Evolutionary conservation across 2,329 filamentous ascomycete genomes (phyloP).

Genomic region (Tympanopsis confertula): DNA sequence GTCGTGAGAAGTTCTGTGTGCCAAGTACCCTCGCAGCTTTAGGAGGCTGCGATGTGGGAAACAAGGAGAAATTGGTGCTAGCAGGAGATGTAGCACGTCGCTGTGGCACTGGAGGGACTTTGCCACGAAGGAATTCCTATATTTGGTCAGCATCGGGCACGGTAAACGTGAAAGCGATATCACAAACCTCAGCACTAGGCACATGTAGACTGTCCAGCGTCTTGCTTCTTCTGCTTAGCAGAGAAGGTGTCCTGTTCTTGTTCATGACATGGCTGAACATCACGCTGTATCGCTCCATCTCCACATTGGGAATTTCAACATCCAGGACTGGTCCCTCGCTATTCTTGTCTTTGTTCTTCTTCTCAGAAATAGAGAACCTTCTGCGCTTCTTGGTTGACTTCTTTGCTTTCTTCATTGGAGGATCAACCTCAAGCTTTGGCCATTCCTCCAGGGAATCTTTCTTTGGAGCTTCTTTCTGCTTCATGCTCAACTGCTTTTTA

Average conservation of each 20-base stretch:
- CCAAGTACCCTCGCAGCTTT: background rate
- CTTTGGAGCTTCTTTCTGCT: background rate
- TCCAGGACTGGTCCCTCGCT: conserved; percentile 39
- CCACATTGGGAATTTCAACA: conserved; percentile 68
- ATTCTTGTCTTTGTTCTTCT: background rate
- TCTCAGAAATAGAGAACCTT: background rate
- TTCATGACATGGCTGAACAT: conserved; percentile 77
- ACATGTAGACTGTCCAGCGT: background rate
- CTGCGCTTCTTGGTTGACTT: conserved; percentile 1
- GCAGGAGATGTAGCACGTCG: background rate
- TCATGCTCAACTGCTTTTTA: background rate
- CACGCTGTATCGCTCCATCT: conserved; percentile 81
- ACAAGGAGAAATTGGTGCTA: background rate
- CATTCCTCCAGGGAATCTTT: background rate
- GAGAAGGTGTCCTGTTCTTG: background rate
- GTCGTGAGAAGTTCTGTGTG: background rate
- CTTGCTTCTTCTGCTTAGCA: background rate
- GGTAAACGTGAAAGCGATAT: no score
- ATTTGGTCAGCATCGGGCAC: no score
- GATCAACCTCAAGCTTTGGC: background rate
- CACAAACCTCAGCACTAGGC: no score
- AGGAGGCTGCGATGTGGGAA: background rate
- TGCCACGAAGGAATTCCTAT: no score
- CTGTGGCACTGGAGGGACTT: no score
- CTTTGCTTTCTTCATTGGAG: background rate